These are phyloP conservation scores for Solanum peruvianum DNA, from an alignment of 257 asterid species.

Conservation along the genomic window DNA sequence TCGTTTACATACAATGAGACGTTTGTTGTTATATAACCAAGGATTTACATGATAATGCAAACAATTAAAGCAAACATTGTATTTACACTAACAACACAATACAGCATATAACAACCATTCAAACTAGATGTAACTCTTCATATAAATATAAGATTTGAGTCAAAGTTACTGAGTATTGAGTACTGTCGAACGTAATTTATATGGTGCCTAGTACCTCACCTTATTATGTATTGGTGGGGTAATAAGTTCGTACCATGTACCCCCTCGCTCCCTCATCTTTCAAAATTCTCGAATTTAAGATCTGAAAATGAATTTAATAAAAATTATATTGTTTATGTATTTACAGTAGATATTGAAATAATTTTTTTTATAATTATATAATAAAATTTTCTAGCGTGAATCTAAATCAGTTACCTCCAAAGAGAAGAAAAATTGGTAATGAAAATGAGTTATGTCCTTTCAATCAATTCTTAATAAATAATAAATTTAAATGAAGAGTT, in stretches of 20 bases:
- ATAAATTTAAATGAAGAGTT: background rate
- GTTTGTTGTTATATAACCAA: too few species aligned
- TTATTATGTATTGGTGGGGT: background rate
- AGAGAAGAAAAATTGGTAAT: background rate
- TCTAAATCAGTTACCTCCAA: too few species aligned
- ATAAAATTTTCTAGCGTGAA: background rate
- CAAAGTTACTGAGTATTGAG: background rate
- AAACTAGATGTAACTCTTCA: background rate
- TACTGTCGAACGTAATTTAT: background rate
- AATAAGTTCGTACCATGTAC: background rate
- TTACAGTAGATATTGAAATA: too few species aligned
- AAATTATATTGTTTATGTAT: too few species aligned
- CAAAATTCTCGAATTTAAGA: background rate
- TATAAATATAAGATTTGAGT: background rate
- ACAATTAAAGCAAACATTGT: too few species aligned
- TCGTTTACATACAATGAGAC: background rate
- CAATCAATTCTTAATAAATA: background rate
- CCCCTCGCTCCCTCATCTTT: background rate
- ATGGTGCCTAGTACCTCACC: background rate
- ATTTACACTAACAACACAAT: background rate
- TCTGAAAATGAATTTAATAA: background rate
- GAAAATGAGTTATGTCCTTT: background rate
- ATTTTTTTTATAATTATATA: too few species aligned
- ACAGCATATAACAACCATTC: background rate
- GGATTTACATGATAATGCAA: too few species aligned